Evolutionary conservation across 2,329 filamentous ascomycete species (phyloP), one percentile per base, ranked within the genome.

Genomic region (Neofusicoccum laricinum): DNA sequence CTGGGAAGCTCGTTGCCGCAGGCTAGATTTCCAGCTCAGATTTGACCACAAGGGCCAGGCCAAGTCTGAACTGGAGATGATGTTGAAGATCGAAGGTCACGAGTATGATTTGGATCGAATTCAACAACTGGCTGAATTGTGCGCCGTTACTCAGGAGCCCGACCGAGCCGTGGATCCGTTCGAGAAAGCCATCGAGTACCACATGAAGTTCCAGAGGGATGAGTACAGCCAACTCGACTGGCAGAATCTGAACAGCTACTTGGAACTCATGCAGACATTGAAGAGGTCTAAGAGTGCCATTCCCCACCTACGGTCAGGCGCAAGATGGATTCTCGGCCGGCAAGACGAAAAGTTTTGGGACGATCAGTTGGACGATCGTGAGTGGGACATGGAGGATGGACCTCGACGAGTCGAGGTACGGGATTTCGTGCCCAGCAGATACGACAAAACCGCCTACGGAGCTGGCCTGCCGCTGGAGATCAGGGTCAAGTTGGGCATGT

Each of bases 171-270:
- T 82, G 17, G 69, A 79, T 7, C 75, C 78, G 63, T 89, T 87
- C 70, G 79, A 85, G 17, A 74, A 77, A 19, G 82, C 83, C 19
- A 81, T 88, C 48, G 71, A 78, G 3, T 77, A 84, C 67, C 84
- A 82, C 66, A 72, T 77, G 58, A 75, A 75, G 8, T 65, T 69
- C 10, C 71, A 78, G n/a, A 73, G 79, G 17, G 75, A 80, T 2
- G 76, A 79, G 38, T 77, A 81, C 17, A 77, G 76, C 11, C 76
- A 81, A 32, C 81, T 86, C 51, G 80, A 83, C 55, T 99, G 94
- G 94, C 88, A 90, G 61, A 90, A 98, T 74, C 81, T 96, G 46
- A 90, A 92, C 66, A 90, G 93, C 62, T 97, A 95, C 69, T 85
- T 92, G 43, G 92, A 97, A 71, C 83, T 98, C 17, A 55, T 65